Base-by-base conservation (phyloP, 2,329 filamentous ascomycete genomes). In the Truncatella angustata region DNA sequence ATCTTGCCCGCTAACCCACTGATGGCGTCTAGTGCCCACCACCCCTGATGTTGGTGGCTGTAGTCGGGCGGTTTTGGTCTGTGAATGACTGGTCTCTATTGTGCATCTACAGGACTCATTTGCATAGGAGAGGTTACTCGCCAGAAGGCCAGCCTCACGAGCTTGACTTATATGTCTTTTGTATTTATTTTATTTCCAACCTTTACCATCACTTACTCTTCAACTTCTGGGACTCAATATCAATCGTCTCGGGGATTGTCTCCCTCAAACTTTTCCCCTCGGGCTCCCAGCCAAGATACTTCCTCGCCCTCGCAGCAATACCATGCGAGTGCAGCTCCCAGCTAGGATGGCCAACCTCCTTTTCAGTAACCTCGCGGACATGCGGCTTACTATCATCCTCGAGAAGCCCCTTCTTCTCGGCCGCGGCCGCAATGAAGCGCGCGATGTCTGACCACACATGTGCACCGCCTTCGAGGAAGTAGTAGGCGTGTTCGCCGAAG, bases 401-500 rank as follows among this genome's bases (percentile, higher is more conserved):
- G 20, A 70, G 55, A 28, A 79, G 71, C 0, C 81, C 78, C 64
- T 81, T 75, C 59, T 78, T 73, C 34, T 74, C 68, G 2, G 80
- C 82, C 59, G 81, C 76, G 37, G 83, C 74, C 1, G 80, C 82
- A 52, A 89, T 73, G 61, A 71, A 72, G 53, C 68, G 66, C 3
- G 81, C 72, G 6, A 87, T 63, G 12, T 88, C 81, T 4, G 80
- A 77, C 86, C 86, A 91, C 21, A 69, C 70, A 63, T 86, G 81
- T 50, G 78, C 70, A 1, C 82, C 86, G 57, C 78, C 80, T 65
- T 87, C 83, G 6, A 78, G 74, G 56, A 91, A 84, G 69, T 84
- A 90, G 66, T 90, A 91, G 1, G 75, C 86, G 30, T 80, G 66
- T 0, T 67, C 66, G 1, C 85, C 85, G 77, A 87, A 90, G 4